Evolutionary conservation across 768 basidiomycete species (phyloP).

Genomic region (Kondoa subrosea): DNA sequence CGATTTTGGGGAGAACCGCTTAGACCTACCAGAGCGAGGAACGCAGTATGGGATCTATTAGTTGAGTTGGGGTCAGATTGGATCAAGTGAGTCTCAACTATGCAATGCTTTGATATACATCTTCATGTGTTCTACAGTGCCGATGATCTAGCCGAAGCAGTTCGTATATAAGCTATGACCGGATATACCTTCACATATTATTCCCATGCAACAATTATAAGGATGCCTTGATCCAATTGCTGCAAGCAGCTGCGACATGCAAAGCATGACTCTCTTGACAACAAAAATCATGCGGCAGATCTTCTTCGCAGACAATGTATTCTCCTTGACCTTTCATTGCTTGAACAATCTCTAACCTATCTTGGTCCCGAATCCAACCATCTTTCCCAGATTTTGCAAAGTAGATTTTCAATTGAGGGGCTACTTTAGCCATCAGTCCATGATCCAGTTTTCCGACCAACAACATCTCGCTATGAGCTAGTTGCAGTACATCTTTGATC

Average conservation of each 20-base stretch:
- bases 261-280: neutral
- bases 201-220: no score
- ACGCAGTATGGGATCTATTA: neutral
- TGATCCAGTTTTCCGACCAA: constrained; percentile 13
- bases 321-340: constrained; percentile 6
- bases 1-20: constrained; percentile 14
- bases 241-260: neutral
- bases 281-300: constrained; percentile 4
- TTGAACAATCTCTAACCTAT: constrained; percentile 15
- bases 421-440: neutral
- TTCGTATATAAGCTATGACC: neutral
- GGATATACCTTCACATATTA: no score
- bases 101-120: neutral
- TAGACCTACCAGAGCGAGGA: neutral
- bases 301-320: neutral
- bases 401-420: constrained; percentile 14
- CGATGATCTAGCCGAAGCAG: neutral
- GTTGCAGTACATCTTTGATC: no score
- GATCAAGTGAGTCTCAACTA: neutral
- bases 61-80: neutral
- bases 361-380: constrained; percentile 18
- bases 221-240: neutral
- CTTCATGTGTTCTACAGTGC: neutral
- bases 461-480: constrained; percentile 20
- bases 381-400: constrained; percentile 16